These are phyloP conservation scores for Puccinia horiana DNA, from an alignment of 1,284 basidiomycete species.

Conservation along the genomic window DNA sequence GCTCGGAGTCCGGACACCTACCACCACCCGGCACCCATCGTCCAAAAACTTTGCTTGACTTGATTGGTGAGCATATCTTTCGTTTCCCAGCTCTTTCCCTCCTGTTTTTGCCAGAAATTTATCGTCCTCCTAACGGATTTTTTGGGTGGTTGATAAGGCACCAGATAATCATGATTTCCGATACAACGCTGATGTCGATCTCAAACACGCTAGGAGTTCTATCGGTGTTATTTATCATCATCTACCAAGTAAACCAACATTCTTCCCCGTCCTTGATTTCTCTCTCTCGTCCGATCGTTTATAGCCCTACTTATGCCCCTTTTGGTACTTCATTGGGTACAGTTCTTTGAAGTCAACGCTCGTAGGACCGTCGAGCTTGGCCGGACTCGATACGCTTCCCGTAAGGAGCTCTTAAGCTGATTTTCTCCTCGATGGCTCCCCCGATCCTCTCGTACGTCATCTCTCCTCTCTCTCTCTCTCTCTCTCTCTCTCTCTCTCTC, in stretches of 20 bases:
- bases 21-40: no score
- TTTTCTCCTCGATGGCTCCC: no score
- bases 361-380: slow-evolving; percentile 39
- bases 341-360: slow-evolving; percentile 49
- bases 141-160: no score
- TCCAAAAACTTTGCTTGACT: no score
- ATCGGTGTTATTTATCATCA: slow-evolving; percentile 39
- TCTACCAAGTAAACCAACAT: slow-evolving; percentile 26
- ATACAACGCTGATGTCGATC: slow-evolving; percentile 44
- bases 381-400: slow-evolving; percentile 27
- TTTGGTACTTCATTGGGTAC: not conserved
- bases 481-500: no score
- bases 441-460: no score
- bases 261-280: not conserved
- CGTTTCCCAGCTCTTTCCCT: no score
- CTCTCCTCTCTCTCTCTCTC: no score
- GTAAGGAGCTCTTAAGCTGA: not conserved
- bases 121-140: no score
- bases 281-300: not conserved
- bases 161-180: slow-evolving; percentile 41
- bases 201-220: slow-evolving; percentile 43
- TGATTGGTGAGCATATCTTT: no score
- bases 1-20: no score
- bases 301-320: not conserved
- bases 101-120: no score